Base-by-base conservation (phyloP, 179 eudicot genomes). In the Beta lomatogona region DNA sequence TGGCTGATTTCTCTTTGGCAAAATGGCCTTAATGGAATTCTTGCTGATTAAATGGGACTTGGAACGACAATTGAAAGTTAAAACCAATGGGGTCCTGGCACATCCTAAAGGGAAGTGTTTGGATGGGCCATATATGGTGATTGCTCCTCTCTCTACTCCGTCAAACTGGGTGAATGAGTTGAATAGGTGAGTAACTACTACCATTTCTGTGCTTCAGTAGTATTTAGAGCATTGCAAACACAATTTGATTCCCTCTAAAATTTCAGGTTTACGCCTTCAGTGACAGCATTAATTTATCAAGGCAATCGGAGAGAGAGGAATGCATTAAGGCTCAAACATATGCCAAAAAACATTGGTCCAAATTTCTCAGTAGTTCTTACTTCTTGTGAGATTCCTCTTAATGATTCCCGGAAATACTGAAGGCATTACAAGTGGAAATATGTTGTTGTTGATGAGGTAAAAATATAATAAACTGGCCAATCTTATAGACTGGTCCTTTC, bases 21-120 rank as follows among this genome's bases (percentile, higher is more conserved):
- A 81, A 97, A 97, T 85, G 98, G 99, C 55, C 87, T 97, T 48
- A 97, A 97, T 83, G 98, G 99, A 46, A 97, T 97, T 73, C 98
- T 97, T 55, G 97, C 99, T 57, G 98, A 97, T 87, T 98, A 95
- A 86, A 97, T 97, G 98, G 99, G 99, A 61, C 97, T 97, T 73
- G 99, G 99, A 58, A 97, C 95, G 88, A 97, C 99, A 11, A 95
- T 97, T 78, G 98, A 28, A 28, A 28, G 31, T 28, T 28, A 2
- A 97, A 85, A 97, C 99, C 36, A 91, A 95, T 82, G 95, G 93
- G 55, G 93, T 93, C 75, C 90, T 97, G 82, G 93, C 98, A 16
- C 99, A 97, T 84, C 87, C 94, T 8, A 97, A 95, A 84, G 99
- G 95, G 67, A 93, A 92, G 79, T 95, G 97, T 63, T 80, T 97